phyloP scores from a whole-genome alignment of 768 basidiomycete genomes.

The Erythrobasidium yunnanense region DNA sequence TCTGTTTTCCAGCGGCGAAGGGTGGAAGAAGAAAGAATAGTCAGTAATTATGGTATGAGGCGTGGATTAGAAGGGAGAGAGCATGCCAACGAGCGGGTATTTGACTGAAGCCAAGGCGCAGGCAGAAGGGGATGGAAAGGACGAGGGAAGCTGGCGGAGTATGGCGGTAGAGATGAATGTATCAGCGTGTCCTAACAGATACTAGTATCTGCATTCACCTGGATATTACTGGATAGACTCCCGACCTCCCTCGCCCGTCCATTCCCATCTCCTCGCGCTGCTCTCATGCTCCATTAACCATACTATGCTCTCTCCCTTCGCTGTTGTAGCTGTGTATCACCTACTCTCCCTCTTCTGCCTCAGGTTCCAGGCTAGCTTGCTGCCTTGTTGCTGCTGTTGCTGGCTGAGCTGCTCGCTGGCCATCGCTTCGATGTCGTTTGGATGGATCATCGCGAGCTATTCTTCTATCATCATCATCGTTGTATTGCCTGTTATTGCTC shows the following conservation, averaged over 20 bases:
- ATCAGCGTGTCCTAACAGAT: not conserved
- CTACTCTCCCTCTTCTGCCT: slow-evolving; percentile 23
- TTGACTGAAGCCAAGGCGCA: not conserved
- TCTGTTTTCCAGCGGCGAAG: no score
- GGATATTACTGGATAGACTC: not conserved
- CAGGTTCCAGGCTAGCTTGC: not conserved
- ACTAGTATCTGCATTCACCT: not conserved
- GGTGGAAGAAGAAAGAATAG: not conserved
- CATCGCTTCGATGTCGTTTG: not conserved
- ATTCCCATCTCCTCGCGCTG: not conserved
- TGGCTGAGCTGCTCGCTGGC: not conserved
- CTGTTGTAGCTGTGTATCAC: not conserved
- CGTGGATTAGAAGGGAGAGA: not conserved
- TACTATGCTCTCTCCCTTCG: not conserved
- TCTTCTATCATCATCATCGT: not conserved
- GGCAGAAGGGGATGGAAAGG: not conserved
- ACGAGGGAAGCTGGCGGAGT: not conserved
- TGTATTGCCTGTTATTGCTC: not conserved
- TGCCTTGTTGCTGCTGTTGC: slow-evolving; percentile 12
- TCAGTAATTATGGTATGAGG: not conserved
- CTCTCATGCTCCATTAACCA: not conserved
- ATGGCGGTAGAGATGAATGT: not conserved
- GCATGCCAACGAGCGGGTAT: not conserved
- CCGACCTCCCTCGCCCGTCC: not conserved
- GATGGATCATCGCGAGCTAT: slow-evolving; percentile 2